Base-by-base conservation (phyloP, 2,329 filamentous ascomycete species). In the Scleromitrula shiraiana region DNA sequence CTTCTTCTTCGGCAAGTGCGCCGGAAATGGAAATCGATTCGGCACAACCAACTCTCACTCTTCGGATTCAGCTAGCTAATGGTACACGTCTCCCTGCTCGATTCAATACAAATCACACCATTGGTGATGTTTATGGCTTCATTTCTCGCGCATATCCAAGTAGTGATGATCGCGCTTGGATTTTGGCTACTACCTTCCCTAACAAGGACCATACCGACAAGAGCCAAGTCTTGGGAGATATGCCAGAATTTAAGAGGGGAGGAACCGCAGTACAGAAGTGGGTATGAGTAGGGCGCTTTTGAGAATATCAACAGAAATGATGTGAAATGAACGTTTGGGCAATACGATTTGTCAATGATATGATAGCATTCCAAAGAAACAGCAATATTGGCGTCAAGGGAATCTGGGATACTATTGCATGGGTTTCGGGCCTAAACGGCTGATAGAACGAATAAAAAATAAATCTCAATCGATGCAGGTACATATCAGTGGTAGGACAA, bases 151-250 rank as follows among this genome's bases (percentile, higher is more conserved):
- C 85, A 0, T 82, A 77, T 22, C 64, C 80, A 0, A 74, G 73
- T 6, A 75, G 77, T 41, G 68, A 70, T 24, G 62, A 67, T 32
- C 75, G 86, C n/a, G 59, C 73, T 4, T 93, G 84, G 73, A 83
- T 87, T 2, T 70, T 94, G 36, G 85, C 83, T 54, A 93, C 87
- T 0, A 91, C 86, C 0, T 93, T 93, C 65, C 87, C 87, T 4
- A 88, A 80, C 61, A 89, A 88, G 68, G 84, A 91, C 46, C 77
- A 91, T 54, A 81, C 75, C 2, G 85, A 93, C 59, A 82, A 82
- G 65, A 66, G 63, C 7, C 59, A 77, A 42, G 71, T 75, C 1
- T 62, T 84, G 23, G 76, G 77, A 5, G 78, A 83, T 19, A 72
- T 82, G 66, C 54, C 72, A 22, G 80, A 83, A 62, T 82, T 84